Base-by-base conservation (phyloP, 2,329 filamentous ascomycete genomes). In the Phialocephala sp. region DNA sequence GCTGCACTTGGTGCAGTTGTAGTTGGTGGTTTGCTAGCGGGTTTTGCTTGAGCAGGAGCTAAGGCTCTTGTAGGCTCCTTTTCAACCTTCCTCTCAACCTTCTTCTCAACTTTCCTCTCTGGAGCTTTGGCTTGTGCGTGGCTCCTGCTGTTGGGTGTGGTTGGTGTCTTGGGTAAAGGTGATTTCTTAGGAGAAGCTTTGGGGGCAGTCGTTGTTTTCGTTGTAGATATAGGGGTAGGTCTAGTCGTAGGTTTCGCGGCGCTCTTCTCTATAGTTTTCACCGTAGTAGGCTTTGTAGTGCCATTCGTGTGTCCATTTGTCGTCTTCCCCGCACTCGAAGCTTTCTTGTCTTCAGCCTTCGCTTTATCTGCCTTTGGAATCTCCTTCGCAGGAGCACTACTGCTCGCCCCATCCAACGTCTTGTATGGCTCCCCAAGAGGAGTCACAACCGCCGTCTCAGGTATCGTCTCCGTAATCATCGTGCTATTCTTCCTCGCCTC, bases 91-190 rank as follows among this genome's bases (percentile, higher is more conserved):
- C 70, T 69, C 60, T 66, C 68, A 20, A 67, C 47, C 18, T 59
- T 64, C 39, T 63, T 66, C 47, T 68, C 63, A 18, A 60, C 47
- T 39, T 66, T 66, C 60, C 66, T 72, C 47, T 66, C 68, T 50
- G 68, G 62, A 8, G 64, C 11, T 73, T 77, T 78, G 73, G 61
- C 66, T 56, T 41, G 67, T 57, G 45, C 67, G 63, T 65, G 72
- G 77, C n/a, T 73, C 67, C 45, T 66, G 63, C 57, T 69, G 6
- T 36, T 68, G n/a, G 76, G 73, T 54, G 66, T 81, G 32, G 76
- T 80, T 3, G 79, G 77, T 2, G 78, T 77, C 68, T 79, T 83
- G 37, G 76, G 69, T 8, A 71, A 67, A 1, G 81, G 78, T 9
- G 65, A 56, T 20, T 73, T 74, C 12, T 73, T 76, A n/a, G 75